A percentile compares a stretch with the other conserved stretches of the same genome.
Evolutionary conservation across 495 filamentous ascomycete species (phyloP).

Genomic region (Neurospora pannonica): DNA sequence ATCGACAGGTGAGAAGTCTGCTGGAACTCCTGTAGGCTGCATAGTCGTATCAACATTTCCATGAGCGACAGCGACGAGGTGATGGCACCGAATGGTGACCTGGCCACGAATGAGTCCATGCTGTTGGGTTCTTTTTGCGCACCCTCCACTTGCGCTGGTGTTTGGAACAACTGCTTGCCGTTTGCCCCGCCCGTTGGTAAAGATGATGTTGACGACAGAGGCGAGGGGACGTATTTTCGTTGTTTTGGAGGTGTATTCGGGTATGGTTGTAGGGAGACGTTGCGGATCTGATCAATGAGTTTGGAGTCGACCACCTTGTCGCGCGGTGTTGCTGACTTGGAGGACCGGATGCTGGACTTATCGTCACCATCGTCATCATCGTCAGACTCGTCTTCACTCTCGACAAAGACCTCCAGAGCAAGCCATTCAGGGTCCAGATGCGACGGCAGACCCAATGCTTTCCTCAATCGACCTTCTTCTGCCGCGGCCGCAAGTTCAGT

Average conservation of each 20-base stretch:
- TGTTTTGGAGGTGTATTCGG: constrained; percentile 11
- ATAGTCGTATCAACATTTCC: constrained; percentile 87
- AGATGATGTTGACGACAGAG: background rate
- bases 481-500: background rate
- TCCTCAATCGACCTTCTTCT: constrained; percentile 9
- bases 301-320: constrained; percentile 25
- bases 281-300: constrained; percentile 30
- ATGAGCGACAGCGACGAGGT: constrained; percentile 84
- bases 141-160: background rate
- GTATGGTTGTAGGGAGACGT: constrained; percentile 27
- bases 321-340: background rate
- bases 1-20: constrained; percentile 88
- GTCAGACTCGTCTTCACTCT: constrained; percentile 43
- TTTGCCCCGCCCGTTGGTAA: background rate
- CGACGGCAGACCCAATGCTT: constrained; percentile 58
- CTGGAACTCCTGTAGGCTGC: constrained; percentile 91
- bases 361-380: constrained; percentile 24
- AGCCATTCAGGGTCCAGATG: constrained; percentile 93
- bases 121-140: background rate
- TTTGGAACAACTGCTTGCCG: background rate
- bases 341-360: background rate
- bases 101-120: constrained; percentile 13
- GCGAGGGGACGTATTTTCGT: background rate
- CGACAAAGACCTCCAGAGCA: constrained; percentile 78
- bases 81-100: constrained; percentile 42